These are phyloP conservation scores for Postia placenta DNA, from an alignment of 768 basidiomycete species.

Conservation along the genomic window DNA sequence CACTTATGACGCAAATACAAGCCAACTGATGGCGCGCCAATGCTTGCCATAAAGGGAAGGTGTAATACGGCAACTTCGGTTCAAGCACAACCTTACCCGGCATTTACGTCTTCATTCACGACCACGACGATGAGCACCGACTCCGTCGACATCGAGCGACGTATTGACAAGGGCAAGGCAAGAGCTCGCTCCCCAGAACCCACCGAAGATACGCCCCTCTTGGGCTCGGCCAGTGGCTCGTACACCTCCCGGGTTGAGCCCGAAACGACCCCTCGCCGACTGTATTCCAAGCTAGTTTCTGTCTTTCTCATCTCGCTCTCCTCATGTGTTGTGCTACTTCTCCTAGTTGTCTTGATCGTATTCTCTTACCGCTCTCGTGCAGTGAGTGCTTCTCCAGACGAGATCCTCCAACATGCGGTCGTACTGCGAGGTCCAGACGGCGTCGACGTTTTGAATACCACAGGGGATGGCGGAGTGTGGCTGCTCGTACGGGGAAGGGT, in stretches of 20 bases:
- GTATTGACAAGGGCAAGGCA: constrained; percentile 47
- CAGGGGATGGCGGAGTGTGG: constrained; percentile 53
- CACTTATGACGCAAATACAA: too few species aligned
- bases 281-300: constrained; percentile 29
- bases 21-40: too few species aligned
- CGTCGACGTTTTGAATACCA: constrained; percentile 57
- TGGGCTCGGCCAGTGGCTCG: constrained; percentile 35
- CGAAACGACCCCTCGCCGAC: constrained; percentile 20
- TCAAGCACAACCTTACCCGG: too few species aligned
- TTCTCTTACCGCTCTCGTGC: constrained; percentile 62
- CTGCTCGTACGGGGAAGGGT: constrained; percentile 48
- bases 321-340: constrained; percentile 39
- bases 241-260: constrained; percentile 20
- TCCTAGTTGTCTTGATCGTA: constrained; percentile 44
- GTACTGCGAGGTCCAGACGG: constrained; percentile 55
- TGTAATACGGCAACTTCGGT: too few species aligned
- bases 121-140: constrained; percentile 4
- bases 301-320: constrained; percentile 57
- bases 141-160: not conserved
- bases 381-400: constrained; percentile 47
- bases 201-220: constrained; percentile 51
- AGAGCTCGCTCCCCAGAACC: constrained; percentile 33
- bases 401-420: constrained; percentile 49
- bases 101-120: too few species aligned
- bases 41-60: too few species aligned